Conservation (phyloP, 148 eudicot genomes). For the Cornus kousa region DNA sequence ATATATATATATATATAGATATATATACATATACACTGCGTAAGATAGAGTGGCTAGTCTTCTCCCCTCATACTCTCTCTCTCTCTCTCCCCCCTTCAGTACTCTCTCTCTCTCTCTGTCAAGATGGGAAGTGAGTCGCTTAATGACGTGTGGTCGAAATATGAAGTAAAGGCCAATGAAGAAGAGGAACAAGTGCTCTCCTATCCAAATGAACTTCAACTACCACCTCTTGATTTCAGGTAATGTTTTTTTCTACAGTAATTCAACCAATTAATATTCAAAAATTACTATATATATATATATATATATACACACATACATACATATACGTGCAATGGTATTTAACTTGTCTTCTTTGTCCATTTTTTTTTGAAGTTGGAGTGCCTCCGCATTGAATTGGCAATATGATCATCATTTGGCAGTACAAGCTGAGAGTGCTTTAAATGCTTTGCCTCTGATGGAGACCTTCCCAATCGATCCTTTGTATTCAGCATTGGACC, state of each 20-base stretch:
- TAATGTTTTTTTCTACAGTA: background rate
- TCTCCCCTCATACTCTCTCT: no score
- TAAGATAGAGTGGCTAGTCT: no score
- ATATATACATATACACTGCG: no score
- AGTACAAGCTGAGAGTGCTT: conserved; percentile 1
- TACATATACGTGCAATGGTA: background rate
- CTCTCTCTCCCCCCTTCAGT: no score
- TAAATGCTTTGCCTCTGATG: conserved; percentile 24
- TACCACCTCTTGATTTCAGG: conserved; percentile 35
- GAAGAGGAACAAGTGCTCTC: conserved; percentile 23
- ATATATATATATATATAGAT: no score
- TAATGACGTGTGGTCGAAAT: conserved; percentile 20
- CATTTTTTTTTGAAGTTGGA: no score
- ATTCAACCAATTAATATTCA: no score
- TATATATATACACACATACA: no score
- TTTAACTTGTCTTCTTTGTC: no score
- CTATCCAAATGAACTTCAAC: conserved; percentile 14
- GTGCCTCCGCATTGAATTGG: conserved; percentile 11
- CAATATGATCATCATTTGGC: conserved; percentile 10
- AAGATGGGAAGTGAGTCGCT: conserved; percentile 21
- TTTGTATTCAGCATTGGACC: conserved; percentile 21
- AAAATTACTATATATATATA: no score
- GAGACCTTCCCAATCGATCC: conserved; percentile 20
- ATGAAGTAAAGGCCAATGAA: conserved; percentile 14
- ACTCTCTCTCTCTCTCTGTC: no score